phyloP scores from a whole-genome alignment of 2,329 filamentous ascomycete species.

The Alternaria incomplexa region DNA sequence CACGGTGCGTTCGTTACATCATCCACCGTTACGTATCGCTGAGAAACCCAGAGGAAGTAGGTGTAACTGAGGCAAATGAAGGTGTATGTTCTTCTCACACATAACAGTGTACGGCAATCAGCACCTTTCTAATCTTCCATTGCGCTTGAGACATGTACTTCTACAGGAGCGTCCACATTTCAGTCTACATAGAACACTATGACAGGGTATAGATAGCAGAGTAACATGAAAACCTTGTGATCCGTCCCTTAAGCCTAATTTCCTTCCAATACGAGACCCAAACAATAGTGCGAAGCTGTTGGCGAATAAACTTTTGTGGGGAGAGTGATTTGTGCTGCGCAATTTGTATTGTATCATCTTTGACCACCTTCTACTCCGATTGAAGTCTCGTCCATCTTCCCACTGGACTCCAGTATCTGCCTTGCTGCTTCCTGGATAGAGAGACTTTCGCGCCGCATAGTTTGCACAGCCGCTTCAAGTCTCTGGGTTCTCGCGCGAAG shows the following conservation, averaged over 20 bases:
- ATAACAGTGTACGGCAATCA: neutral
- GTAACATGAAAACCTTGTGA: neutral
- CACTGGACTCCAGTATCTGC: slow-evolving; percentile 33
- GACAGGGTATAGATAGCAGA: neutral
- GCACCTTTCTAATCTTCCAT: neutral
- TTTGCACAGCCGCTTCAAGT: slow-evolving; percentile 34
- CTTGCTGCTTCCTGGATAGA: slow-evolving; percentile 36
- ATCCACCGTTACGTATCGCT: neutral
- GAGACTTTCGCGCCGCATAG: slow-evolving; percentile 36
- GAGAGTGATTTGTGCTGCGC: neutral
- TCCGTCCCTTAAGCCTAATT: neutral
- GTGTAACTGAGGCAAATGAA: neutral
- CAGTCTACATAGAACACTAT: neutral
- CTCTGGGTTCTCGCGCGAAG: slow-evolving; percentile 36
- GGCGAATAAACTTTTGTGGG: neutral
- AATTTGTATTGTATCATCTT: neutral
- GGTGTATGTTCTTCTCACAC: neutral
- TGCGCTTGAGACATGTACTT: neutral
- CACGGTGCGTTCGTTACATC: neutral
- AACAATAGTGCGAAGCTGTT: neutral
- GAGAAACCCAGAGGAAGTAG: neutral
- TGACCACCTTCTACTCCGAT: neutral
- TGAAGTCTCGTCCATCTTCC: slow-evolving; percentile 31
- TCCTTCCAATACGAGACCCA: neutral
- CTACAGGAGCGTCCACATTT: neutral